Evolutionary conservation across 345 rosid genomes (phyloP), one percentile per base, ranked within the genome.

Genomic region (Boechera stricta): DNA sequence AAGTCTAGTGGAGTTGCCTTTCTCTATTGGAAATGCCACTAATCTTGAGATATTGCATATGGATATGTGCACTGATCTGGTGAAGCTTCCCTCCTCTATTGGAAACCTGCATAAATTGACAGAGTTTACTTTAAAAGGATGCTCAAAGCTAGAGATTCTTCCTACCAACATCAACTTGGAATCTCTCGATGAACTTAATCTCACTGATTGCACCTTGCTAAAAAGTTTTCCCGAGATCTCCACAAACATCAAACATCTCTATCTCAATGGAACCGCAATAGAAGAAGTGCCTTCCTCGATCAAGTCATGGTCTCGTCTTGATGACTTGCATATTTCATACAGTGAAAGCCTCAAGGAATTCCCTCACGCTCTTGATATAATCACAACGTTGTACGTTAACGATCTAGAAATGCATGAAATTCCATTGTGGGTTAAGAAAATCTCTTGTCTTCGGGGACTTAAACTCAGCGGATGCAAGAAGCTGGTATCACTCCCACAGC

Each of bases 221-320:
- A 49, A 24, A 36, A 24, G 5, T 0, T 72, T 61, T 35, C 76
- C 76, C 2, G 51, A 72, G 21, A 48, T 72, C 52, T 72, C 68
- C 28, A 72, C 58, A 29, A 60, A 49, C 36, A 36, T 61, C 0
- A 3, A 15, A 15, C 0, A 8, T 48, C 68, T 72, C n/a, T 1
- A 1, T 4, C 60, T 72, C 5, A n/a, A 0, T 3, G 48, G 58
- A 13, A 72, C 76, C 1, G 28, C 68, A 5, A 5, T 72, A 36
- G 31, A 49, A 38, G 51, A 61, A 36, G 68, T 72, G 10, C 68
- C 76, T 49, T 47, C 16, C 5, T 36, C 75, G 0, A 33, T 71
- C 26, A 44, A 7, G 47, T 32, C 31, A 3, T 59, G 78, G 72
- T 8, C 66, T 53, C 56, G 49, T 61, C 68, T 70, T 11, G 3